phyloP scores from a whole-genome alignment of 1,284 basidiomycete genomes.

The Marasmius fiardii region DNA sequence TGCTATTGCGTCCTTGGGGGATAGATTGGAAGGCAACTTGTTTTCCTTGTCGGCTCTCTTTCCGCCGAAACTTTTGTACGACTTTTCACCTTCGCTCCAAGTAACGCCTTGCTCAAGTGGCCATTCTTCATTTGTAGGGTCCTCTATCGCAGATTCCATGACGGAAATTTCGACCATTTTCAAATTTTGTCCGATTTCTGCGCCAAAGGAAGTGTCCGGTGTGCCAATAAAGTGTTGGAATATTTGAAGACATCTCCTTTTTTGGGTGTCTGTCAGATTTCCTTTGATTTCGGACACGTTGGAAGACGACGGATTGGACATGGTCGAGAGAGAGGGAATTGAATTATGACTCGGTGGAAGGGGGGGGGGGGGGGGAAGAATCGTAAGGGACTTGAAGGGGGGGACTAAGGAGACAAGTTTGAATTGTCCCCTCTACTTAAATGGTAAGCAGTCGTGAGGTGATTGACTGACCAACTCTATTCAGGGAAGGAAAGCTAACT shows the following conservation, averaged over 20 bases:
- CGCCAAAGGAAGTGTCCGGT: constrained; percentile 11
- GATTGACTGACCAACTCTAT: too few species aligned
- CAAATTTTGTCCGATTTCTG: constrained; percentile 8
- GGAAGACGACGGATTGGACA: not conserved
- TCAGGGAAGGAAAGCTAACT: not conserved
- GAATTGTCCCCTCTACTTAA: not conserved
- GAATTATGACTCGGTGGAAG: not conserved
- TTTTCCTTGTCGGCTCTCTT: not conserved
- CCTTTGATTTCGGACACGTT: constrained; percentile 10
- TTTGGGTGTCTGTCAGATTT: constrained; percentile 6
- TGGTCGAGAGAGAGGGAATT: not conserved
- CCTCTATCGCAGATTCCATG: not conserved
- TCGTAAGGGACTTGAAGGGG: too few species aligned
- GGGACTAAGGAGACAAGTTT: not conserved
- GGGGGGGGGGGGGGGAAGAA: not conserved
- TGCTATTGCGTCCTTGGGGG: constrained; percentile 1
- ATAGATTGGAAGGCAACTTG: not conserved
- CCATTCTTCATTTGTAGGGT: too few species aligned
- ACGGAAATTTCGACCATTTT: constrained; percentile 6
- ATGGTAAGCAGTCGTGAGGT: too few species aligned
- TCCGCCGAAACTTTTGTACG: not conserved
- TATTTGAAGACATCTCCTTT: constrained; percentile 3
- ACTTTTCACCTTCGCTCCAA: not conserved
- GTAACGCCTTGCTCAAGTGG: not conserved
- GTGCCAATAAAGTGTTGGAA: constrained; percentile 13